Evolutionary conservation across 2,329 filamentous ascomycete species (phyloP), one percentile per base, ranked within the genome.

Genomic region (Cladobotryum protrusum): DNA sequence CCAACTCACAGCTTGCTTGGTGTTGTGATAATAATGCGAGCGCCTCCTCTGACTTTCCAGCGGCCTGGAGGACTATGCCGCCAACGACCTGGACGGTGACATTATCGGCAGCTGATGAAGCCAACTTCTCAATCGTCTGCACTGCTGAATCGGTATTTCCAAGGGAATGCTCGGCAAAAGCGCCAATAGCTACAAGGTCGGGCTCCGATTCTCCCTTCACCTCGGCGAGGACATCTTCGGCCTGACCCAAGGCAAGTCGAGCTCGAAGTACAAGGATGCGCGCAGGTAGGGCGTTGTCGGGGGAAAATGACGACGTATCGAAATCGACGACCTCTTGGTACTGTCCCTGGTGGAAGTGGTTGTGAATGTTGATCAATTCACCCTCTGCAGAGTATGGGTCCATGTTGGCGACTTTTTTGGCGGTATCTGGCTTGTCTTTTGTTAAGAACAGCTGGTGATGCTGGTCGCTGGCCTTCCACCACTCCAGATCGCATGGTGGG

Each of bases 281-380:
- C 37, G 88, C 87, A 39, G 89, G 82, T 13, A 90, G 76, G 43
- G 77, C 76, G 72, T 96, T 96, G 61, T 86, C 82, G 56, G 83
- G 59, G 41, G 88, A 93, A 63, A 97, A 86, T 52, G 83, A 76
- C 5, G 86, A 83, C 40, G 83, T 86, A 69, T 95, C 86, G 72
- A 90, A 95, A 72, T 93, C 86, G 69, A 95, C 70, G 56, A 95
- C 91, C 64, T 85, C 78, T 64, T 88, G 80, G 77, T 89, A 96
- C 75, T 95, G 91, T 65, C 88, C 90, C 68, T 85, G 81, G 68
- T 85, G 78, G 72, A 86, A 86, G 70, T 81, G 69, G 69, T 81
- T 85, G 73, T 85, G 81, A 57, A 86, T 79, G 71, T 84, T 86
- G 67, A 86, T 79, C 60, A 87, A 72, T 72, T 87, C 83, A 71